phyloP scores from a whole-genome alignment of 371 early-diverging fungal species.

The Paraphysoderma sedebokerense region DNA sequence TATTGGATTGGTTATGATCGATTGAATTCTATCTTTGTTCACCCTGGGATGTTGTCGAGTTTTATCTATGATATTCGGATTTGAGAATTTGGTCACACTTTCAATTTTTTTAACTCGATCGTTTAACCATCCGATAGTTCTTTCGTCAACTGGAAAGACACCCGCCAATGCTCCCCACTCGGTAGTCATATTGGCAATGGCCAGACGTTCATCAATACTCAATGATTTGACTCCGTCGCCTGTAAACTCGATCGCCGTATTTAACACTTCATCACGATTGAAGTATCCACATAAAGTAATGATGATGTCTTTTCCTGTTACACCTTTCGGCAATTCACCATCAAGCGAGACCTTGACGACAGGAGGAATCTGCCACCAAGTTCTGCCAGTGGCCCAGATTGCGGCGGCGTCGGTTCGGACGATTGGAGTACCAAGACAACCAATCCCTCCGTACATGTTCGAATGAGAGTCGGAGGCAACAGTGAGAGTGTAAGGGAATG shows the following conservation, averaged over 20 bases:
- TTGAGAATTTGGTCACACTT: not conserved
- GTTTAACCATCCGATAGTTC: slow-evolving; percentile 48
- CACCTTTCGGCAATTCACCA: slow-evolving; percentile 52
- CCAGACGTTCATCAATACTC: slow-evolving; percentile 73
- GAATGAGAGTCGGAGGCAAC: slow-evolving; percentile 96
- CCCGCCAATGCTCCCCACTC: slow-evolving; percentile 97
- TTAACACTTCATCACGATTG: slow-evolving; percentile 76
- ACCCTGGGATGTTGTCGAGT: slow-evolving; percentile 39
- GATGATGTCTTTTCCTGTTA: slow-evolving; percentile 90
- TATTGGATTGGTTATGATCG: slow-evolving; percentile 23
- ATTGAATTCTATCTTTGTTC: slow-evolving; percentile 40
- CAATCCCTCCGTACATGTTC: slow-evolving; percentile 95
- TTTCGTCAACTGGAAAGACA: slow-evolving; percentile 78
- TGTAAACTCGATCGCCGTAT: slow-evolving; percentile 82
- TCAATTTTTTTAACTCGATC: slow-evolving; percentile 10
- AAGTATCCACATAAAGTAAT: slow-evolving; percentile 75
- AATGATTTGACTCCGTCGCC: slow-evolving; percentile 50
- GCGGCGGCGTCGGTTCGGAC: slow-evolving; percentile 94
- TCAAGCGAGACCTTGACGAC: slow-evolving; percentile 68
- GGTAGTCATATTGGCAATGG: slow-evolving; percentile 95
- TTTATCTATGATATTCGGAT: slow-evolving; percentile 1
- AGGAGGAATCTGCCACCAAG: slow-evolving; percentile 96
- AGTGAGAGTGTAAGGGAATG: slow-evolving; percentile 75
- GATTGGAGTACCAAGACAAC: slow-evolving; percentile 84
- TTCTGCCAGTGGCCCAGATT: slow-evolving; percentile 90